Evolutionary conservation across 2,329 filamentous ascomycete genomes (phyloP), one percentile per base, ranked within the genome.

Genomic region (Saccharata proteae): DNA sequence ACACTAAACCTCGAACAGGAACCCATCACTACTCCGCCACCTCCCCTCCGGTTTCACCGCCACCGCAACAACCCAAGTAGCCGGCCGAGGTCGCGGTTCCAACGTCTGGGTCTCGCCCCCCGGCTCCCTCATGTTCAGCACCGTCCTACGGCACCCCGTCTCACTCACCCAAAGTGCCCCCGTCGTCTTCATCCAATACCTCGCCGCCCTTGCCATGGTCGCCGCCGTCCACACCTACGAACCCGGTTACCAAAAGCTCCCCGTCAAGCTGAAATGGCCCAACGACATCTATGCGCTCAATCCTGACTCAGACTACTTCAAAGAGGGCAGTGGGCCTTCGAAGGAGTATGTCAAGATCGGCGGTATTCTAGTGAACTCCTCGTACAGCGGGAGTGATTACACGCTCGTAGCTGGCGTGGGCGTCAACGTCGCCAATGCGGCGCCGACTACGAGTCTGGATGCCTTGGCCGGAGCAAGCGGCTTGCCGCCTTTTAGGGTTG

Each of bases 91-190:
- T 6, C 78, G 90, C 7, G 90, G 90, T 4, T 77, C 71, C 18
- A 98, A 98, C 45, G 82, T 94, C 37, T 98, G 90, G 90, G 75
- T 98, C 4, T 84, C 86, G 0, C 90, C 90, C 1, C 72, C 81
- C 0, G 90, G 90, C 1, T 75, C 74, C 20, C 67, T 96, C 5
- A 80, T 94, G 52, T 90, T 93, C 59, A 93, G 84, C 7, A 84
- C 79, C 1, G 74, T 92, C 22, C 74, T 98, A 42, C 81, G 83
- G 40, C 90, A 98, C 56, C 71, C 80, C 1, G 72, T 81, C 17
- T 65, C 78, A 17, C 69, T 90, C 6, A 77, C 76, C 6, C 64
- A 69, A 25, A 71, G 67, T 2, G 80, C 81, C 0, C 86, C 90
- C 0, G 77, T 96, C 7, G 77, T 94, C 1, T 96, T 98, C 55